phyloP scores from a whole-genome alignment of 1,139 yeast species.

The Geotrichum candidum region DNA sequence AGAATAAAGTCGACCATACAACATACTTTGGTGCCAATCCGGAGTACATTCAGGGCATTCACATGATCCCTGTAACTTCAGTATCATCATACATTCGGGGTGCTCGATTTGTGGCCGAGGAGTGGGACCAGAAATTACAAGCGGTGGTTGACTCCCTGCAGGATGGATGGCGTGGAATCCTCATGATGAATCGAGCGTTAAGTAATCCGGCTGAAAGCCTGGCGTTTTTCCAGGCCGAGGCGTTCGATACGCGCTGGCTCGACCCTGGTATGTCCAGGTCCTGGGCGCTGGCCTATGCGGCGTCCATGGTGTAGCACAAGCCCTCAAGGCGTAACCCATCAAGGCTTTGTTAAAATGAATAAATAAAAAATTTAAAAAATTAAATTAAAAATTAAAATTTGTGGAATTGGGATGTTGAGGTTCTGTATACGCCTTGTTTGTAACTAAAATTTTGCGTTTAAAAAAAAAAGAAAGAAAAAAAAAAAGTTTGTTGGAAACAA shows the following conservation, averaged over 20 bases:
- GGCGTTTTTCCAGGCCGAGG: conserved; percentile 51
- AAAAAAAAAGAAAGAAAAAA: not conserved
- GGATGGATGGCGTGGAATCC: conserved; percentile 85
- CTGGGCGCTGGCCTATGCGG: conserved; percentile 78
- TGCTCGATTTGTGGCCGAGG: conserved; percentile 68
- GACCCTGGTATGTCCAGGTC: conserved; percentile 88
- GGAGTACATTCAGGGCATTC: conserved; percentile 92
- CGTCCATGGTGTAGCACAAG: conserved; percentile 35
- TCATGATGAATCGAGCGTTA: conserved; percentile 67
- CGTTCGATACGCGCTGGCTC: conserved; percentile 47
- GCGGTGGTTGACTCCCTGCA: conserved; percentile 48
- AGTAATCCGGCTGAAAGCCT: conserved; percentile 31
- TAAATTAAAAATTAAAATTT: not conserved
- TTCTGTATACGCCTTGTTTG: not conserved
- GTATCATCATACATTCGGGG: conserved; percentile 70
- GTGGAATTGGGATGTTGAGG: not conserved
- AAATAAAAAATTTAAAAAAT: not conserved
- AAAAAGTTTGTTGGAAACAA: not conserved
- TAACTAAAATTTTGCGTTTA: not conserved
- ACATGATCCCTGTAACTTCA: conserved; percentile 87
- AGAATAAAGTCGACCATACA: conserved; percentile 86
- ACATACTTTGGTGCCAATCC: conserved; percentile 74
- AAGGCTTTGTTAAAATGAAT: not conserved
- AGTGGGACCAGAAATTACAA: conserved; percentile 60
- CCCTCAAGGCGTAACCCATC: not conserved